A percentile compares a stretch with the other conserved stretches of the same genome.
Evolutionary conservation across 2,329 filamentous ascomycete species (phyloP).

Genomic region (Claviceps sorghi): DNA sequence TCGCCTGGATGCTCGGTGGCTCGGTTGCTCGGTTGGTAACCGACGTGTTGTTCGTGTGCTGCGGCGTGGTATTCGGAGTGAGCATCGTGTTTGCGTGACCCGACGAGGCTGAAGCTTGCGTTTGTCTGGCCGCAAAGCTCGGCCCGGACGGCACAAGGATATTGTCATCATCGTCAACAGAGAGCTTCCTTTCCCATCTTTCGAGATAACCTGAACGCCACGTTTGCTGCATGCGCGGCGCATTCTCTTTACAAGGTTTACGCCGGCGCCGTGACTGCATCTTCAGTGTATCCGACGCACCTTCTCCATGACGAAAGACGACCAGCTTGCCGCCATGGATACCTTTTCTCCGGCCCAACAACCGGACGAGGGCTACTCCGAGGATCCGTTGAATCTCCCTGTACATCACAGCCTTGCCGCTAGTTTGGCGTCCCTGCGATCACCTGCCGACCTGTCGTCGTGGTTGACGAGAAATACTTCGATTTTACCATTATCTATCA

Average conservation of each 20-base stretch:
- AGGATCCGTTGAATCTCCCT: slow-evolving; percentile 46
- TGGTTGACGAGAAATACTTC: slow-evolving; percentile 37
- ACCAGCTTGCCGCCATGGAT: slow-evolving; percentile 23
- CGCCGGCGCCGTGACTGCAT: background rate
- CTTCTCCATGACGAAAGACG: slow-evolving; percentile 14
- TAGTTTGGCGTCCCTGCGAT: slow-evolving; percentile 21
- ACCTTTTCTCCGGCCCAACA: slow-evolving; percentile 37
- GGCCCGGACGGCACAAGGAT: background rate
- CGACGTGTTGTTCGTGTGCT: background rate
- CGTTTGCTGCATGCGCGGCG: background rate
- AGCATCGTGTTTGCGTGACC: background rate
- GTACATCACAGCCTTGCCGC: slow-evolving; percentile 18
- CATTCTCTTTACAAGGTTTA: background rate
- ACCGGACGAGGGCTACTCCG: slow-evolving; percentile 78
- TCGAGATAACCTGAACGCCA: background rate
- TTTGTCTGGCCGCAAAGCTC: background rate
- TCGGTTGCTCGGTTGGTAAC: background rate
- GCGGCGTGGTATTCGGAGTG: background rate
- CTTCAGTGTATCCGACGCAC: background rate
- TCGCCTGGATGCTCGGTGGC: background rate
- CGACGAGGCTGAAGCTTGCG: background rate
- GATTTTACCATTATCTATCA: slow-evolving; percentile 32
- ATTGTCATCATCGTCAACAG: background rate
- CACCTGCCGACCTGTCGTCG: slow-evolving; percentile 29
- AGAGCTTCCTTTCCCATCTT: background rate